Evolutionary conservation across 345 rosid genomes (phyloP).

Genomic region (Eucalyptus erythrocorys): DNA sequence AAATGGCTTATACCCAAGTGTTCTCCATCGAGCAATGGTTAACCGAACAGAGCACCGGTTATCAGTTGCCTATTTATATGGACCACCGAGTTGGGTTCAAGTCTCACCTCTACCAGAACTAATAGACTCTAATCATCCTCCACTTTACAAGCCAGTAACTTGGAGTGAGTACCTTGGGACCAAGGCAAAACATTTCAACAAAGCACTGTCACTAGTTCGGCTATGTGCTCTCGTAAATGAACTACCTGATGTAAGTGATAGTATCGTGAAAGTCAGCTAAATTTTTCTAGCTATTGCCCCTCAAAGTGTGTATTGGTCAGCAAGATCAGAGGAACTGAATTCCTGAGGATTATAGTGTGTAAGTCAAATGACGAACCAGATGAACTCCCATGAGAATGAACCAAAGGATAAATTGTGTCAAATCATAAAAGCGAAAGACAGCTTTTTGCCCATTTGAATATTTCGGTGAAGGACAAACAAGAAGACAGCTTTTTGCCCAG

Average conservation of each 20-base stretch:
- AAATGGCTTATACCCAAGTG: constrained; percentile 32
- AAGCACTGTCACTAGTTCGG: constrained; percentile 3
- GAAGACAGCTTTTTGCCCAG: neutral
- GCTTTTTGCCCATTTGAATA: neutral
- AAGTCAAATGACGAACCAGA: neutral
- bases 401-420: neutral
- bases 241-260: neutral
- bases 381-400: neutral
- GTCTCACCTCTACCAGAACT: constrained; percentile 20
- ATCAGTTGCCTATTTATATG: constrained; percentile 25
- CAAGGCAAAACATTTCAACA: constrained; percentile 24
- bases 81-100: constrained; percentile 19
- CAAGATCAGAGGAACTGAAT: neutral
- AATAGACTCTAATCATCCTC: constrained; percentile 17
- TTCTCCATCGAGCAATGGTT: constrained; percentile 25
- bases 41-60: constrained; percentile 14
- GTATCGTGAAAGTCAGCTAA: neutral
- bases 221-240: neutral
- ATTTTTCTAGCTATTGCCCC: neutral
- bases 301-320: neutral
- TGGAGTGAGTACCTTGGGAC: constrained; percentile 31
- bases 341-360: neutral
- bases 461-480: neutral
- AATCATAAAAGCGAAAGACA: neutral
- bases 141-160: constrained; percentile 24